Evolutionary conservation across 2,329 filamentous ascomycete species (phyloP).

Genomic region (Monosporascus cannonballus): DNA sequence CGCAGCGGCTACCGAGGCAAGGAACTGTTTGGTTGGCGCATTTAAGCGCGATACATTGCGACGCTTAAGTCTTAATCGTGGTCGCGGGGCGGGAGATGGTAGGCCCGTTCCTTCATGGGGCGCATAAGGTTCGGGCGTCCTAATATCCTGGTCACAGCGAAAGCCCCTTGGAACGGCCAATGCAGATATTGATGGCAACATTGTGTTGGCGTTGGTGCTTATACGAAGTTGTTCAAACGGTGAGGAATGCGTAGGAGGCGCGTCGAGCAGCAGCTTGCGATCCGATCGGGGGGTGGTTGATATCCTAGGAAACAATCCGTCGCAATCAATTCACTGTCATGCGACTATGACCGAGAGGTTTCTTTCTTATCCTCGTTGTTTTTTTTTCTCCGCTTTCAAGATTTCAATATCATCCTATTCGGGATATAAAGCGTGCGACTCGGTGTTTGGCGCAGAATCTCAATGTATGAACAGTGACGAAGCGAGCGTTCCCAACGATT

Average conservation of each 20-base stretch:
- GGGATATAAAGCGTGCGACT: background rate
- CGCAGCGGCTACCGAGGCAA: constrained; percentile 60
- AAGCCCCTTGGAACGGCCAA: constrained; percentile 39
- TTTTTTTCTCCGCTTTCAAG: background rate
- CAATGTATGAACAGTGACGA: no score
- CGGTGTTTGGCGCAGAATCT: background rate
- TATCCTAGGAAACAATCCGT: background rate
- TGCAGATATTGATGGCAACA: constrained; percentile 41
- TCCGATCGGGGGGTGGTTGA: background rate
- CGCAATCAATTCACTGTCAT: background rate
- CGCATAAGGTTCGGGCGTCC: constrained; percentile 46
- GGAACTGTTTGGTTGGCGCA: constrained; percentile 58
- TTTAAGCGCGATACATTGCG: constrained; percentile 46
- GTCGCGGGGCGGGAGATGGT: constrained; percentile 43
- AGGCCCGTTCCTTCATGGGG: constrained; percentile 30
- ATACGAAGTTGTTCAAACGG: background rate
- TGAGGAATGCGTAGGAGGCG: background rate
- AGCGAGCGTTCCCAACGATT: no score
- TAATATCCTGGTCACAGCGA: constrained; percentile 31
- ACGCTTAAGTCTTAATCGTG: constrained; percentile 49
- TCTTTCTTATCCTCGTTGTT: background rate
- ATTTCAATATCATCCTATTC: background rate
- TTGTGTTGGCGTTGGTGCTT: constrained; percentile 15
- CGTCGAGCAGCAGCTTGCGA: background rate
- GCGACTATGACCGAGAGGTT: background rate